Evolutionary conservation across 805 yeast genomes (phyloP), one percentile per base, ranked within the genome.

Genomic region (Candida arabinofermentans): DNA sequence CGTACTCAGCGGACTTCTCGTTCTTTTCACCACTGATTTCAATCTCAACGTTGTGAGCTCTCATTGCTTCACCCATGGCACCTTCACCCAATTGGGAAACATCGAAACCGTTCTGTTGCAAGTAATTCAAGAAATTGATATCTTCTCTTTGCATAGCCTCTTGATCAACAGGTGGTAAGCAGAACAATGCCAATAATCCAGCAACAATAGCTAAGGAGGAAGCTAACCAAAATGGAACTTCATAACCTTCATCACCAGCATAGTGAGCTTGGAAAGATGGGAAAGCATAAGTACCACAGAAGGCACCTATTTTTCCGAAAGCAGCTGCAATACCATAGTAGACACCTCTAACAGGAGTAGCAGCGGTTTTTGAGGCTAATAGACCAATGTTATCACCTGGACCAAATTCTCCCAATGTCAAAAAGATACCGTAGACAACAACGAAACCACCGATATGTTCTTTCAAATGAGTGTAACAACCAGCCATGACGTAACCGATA

Each of bases 321-420:
- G 96, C 96, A 42, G 97, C 96, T 34, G 95, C 91, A 53, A 88
- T 72, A 55, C 93, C 93, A 59, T 90, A 90, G 66, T 84, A 86
- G 55, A 85, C 85, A 44, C 96, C 97, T 69, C 97, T 81, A 42
- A 89, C 75, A 18, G 96, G 81, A 8, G 96, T 82, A 34, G 96
- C 84, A 36, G 82, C 75, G 6, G 96, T 83, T 66, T 89, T 89
- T 32, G 96, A 76, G 17, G 96, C 95, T 48, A 90, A 71, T 42
- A 86, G 67, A 52, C 97, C 97, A 62, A 86, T 83, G 65, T 86
- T 87, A 65, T 89, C 87, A 67, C 97, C 98, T 12, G 95, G 90
- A 24, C 96, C 95, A 64, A 90, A 85, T 65, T 91, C 97, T 56
- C 97, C 97, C 37, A 87, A 71, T 6, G 96, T 72, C 61, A 79